Evolutionary conservation across 768 basidiomycete genomes (phyloP).

Genomic region (Calocybe cyanea): DNA sequence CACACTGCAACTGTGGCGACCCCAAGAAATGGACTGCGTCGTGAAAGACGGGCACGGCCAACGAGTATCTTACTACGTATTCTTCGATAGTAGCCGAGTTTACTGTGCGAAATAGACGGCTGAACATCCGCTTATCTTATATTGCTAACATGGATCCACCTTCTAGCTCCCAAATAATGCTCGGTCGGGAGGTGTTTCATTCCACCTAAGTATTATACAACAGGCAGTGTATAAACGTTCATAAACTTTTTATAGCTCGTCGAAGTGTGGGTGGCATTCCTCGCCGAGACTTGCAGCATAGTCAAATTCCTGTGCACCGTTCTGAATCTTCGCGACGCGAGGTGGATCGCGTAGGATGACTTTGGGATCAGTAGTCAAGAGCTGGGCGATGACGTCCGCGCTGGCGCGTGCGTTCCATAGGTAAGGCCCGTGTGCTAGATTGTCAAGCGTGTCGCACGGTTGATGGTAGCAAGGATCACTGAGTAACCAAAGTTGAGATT

Average conservation of each 20-base stretch:
- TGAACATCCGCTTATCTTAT: not conserved
- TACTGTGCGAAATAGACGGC: not conserved
- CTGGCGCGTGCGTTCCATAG: slow-evolving; percentile 8
- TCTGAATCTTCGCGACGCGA: not conserved
- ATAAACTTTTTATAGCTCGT: not conserved
- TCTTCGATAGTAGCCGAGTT: not conserved
- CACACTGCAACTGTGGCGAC: too few species aligned
- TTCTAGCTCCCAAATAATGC: not conserved
- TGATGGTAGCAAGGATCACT: slow-evolving; percentile 27
- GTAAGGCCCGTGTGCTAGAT: slow-evolving; percentile 16
- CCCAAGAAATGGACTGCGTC: not conserved
- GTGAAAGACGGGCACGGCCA: not conserved
- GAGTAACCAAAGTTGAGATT: not conserved
- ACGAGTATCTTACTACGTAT: not conserved
- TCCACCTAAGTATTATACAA: not conserved
- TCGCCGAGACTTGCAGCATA: slow-evolving; percentile 2
- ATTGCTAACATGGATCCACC: not conserved
- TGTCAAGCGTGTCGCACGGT: slow-evolving; percentile 24
- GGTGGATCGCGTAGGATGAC: slow-evolving; percentile 10
- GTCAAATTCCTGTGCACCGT: slow-evolving; percentile 3
- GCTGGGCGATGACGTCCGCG: slow-evolving; percentile 7
- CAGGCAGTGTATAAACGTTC: not conserved
- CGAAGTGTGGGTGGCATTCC: slow-evolving; percentile 6
- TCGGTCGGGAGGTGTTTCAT: not conserved
- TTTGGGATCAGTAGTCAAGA: slow-evolving; percentile 8